A percentile compares a stretch with the other conserved stretches of the same genome.
These are phyloP conservation scores for Ophiostoma australiae DNA, from an alignment of 2,329 filamentous ascomycete genomes.

Conservation along the genomic window DNA sequence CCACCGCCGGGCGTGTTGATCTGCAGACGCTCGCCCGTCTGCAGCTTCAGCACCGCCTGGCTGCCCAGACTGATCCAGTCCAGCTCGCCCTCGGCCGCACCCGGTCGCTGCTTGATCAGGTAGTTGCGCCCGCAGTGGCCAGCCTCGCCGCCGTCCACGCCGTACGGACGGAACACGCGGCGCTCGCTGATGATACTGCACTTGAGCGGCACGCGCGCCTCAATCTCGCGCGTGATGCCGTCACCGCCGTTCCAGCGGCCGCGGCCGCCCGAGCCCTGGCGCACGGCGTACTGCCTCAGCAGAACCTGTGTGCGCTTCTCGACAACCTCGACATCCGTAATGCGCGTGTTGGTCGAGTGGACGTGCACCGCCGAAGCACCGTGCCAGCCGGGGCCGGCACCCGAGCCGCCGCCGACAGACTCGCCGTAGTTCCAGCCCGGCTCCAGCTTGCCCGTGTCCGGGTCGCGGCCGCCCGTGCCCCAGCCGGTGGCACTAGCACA, in stretches of 20 bases:
- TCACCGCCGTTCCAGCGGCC: conserved; percentile 35
- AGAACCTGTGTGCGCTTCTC: conserved; percentile 37
- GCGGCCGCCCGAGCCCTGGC: conserved; percentile 32
- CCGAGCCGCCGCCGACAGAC: conserved; percentile 35
- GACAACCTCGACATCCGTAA: conserved; percentile 35
- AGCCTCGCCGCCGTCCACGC: conserved; percentile 34
- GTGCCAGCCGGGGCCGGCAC: conserved; percentile 34
- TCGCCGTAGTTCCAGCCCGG: conserved; percentile 34
- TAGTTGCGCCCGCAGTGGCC: conserved; percentile 28
- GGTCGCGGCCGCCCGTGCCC: conserved; percentile 27
- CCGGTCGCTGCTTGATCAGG: conserved; percentile 23
- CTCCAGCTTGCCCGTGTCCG: conserved; percentile 24
- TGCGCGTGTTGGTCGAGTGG: conserved; percentile 35
- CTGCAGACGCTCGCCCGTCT: conserved; percentile 43
- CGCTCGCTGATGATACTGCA: conserved; percentile 38
- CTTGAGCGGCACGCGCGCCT: conserved; percentile 34
- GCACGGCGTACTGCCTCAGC: conserved; percentile 33
- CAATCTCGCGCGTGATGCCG: conserved; percentile 36
- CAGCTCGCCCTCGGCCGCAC: conserved; percentile 33
- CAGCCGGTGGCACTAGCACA: conserved; percentile 36
- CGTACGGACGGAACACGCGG: conserved; percentile 35
- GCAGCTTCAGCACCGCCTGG: conserved; percentile 10
- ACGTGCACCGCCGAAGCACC: conserved; percentile 33
- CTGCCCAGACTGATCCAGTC: conserved; percentile 36
- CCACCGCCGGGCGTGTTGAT: conserved; percentile 59